Evolutionary conservation across 2,329 filamentous ascomycete genomes (phyloP).

Genomic region (Orbilia quercus): DNA sequence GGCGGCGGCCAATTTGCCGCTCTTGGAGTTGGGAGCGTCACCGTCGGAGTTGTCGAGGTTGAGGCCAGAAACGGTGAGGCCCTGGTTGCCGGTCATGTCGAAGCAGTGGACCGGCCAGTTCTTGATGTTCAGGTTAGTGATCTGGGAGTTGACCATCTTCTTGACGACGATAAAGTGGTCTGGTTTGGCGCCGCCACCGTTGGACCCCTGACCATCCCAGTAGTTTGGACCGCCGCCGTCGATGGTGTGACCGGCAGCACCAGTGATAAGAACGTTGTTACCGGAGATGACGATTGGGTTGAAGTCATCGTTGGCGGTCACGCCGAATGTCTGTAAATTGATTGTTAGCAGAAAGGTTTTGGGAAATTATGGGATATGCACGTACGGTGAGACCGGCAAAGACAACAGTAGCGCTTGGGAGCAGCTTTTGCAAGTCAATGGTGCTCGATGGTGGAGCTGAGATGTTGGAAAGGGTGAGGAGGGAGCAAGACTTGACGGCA

Average conservation of each 20-base stretch:
- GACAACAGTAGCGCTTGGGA: conserved; percentile 29
- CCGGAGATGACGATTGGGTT: conserved; percentile 66
- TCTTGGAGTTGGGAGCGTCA: conserved; percentile 36
- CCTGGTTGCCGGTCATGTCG: conserved; percentile 62
- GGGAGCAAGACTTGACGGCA: conserved; percentile 27
- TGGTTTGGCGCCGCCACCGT: conserved; percentile 63
- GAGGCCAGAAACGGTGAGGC: conserved; percentile 62
- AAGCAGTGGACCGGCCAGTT: conserved; percentile 66
- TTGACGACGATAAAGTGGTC: conserved; percentile 68
- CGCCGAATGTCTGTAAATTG: conserved; percentile 20
- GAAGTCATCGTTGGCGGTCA: conserved; percentile 25
- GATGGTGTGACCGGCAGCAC: conserved; percentile 68
- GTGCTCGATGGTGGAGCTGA: conserved; percentile 36
- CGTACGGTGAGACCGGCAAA: conserved; percentile 28
- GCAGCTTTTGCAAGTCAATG: conserved; percentile 31
- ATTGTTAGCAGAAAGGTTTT: too few species aligned
- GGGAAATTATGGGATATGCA: not conserved
- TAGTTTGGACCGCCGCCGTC: conserved; percentile 70
- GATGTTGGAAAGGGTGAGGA: conserved; percentile 36
- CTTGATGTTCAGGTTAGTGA: conserved; percentile 63
- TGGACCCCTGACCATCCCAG: conserved; percentile 69
- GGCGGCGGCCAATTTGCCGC: conserved; percentile 28
- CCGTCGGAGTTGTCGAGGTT: conserved; percentile 63
- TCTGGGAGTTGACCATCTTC: conserved; percentile 62
- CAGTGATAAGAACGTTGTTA: conserved; percentile 68